Conservation (phyloP, 2,329 filamentous ascomycete species). For the Plectosphaerella plurivora region DNA sequence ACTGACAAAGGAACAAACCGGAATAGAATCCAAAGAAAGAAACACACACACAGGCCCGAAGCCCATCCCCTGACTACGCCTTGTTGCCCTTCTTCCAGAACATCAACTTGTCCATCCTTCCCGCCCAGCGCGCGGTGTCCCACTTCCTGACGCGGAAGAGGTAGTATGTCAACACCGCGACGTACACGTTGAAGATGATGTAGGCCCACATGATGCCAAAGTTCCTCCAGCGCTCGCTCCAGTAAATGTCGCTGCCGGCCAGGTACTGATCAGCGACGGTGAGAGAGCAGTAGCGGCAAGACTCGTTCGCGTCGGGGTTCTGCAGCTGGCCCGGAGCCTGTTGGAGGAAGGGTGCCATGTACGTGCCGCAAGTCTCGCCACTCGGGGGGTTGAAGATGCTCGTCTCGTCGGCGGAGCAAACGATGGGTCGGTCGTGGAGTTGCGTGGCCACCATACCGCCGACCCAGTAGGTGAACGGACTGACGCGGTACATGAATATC, state of each 20-base stretch:
- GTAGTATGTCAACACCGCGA: conserved; percentile 59
- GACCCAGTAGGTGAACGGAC: conserved; percentile 66
- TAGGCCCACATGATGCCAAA: conserved; percentile 67
- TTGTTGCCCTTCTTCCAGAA: background rate
- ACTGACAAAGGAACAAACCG: background rate
- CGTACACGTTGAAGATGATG: conserved; percentile 57
- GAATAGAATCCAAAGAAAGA: background rate
- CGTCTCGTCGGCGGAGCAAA: conserved; percentile 51
- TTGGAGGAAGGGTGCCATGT: conserved; percentile 53
- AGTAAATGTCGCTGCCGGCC: conserved; percentile 39
- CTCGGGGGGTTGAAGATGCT: conserved; percentile 61
- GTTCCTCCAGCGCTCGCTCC: conserved; percentile 60
- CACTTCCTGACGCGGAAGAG: conserved; percentile 48
- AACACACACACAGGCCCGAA: background rate
- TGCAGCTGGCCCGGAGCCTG: conserved; percentile 53
- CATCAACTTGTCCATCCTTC: background rate
- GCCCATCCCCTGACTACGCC: no score
- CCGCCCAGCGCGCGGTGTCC: conserved; percentile 8
- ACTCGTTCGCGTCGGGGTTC: conserved; percentile 49
- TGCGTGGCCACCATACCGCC: conserved; percentile 63
- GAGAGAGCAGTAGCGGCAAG: conserved; percentile 66
- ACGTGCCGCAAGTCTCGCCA: conserved; percentile 58
- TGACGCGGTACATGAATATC: conserved; percentile 71
- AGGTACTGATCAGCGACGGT: conserved; percentile 58
- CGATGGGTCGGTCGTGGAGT: conserved; percentile 49